Conservation (phyloP, 2,329 filamentous ascomycete species). For the Ilyonectria mors-panacis region DNA sequence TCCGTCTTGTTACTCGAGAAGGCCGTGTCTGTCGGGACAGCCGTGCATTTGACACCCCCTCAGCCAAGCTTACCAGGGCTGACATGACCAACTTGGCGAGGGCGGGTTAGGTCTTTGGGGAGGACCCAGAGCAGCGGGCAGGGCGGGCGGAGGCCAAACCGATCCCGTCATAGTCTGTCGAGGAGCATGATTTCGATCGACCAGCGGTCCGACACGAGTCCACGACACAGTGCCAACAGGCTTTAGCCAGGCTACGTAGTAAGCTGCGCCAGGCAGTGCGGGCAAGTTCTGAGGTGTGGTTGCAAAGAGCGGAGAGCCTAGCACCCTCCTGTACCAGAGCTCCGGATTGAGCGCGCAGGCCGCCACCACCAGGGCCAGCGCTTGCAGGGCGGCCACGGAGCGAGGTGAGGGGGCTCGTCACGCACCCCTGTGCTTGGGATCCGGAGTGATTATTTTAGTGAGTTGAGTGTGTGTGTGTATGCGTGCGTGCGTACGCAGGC, state of each 20-base stretch:
- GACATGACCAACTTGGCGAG: constrained; percentile 9
- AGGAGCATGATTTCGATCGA: constrained; percentile 37
- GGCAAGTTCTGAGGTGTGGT: constrained; percentile 22
- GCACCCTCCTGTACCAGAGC: constrained; percentile 35
- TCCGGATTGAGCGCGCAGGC: constrained; percentile 36
- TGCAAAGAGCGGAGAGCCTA: constrained; percentile 27
- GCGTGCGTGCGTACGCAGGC: constrained; percentile 1
- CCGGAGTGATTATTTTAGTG: constrained; percentile 16
- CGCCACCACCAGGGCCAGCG: constrained; percentile 9
- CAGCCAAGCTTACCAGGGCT: constrained; percentile 18
- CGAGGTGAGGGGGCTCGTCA: constrained; percentile 13
- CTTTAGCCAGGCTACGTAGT: constrained; percentile 12
- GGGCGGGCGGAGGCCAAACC: constrained; percentile 31
- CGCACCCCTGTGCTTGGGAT: constrained; percentile 19
- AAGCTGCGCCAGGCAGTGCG: constrained; percentile 11
- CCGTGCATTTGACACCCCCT: constrained; percentile 18
- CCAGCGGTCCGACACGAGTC: constrained; percentile 30
- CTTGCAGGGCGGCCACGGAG: constrained; percentile 13
- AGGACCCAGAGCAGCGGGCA: constrained; percentile 35
- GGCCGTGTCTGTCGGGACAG: constrained; percentile 12
- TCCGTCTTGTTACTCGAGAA: constrained; percentile 1
- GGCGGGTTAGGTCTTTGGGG: constrained; percentile 12
- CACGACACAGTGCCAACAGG: constrained; percentile 30
- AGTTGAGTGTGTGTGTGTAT: constrained; percentile 14
- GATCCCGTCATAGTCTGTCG: constrained; percentile 28